Evolutionary conservation across 805 yeast genomes (phyloP).

Genomic region (Candida tallmaniae): DNA sequence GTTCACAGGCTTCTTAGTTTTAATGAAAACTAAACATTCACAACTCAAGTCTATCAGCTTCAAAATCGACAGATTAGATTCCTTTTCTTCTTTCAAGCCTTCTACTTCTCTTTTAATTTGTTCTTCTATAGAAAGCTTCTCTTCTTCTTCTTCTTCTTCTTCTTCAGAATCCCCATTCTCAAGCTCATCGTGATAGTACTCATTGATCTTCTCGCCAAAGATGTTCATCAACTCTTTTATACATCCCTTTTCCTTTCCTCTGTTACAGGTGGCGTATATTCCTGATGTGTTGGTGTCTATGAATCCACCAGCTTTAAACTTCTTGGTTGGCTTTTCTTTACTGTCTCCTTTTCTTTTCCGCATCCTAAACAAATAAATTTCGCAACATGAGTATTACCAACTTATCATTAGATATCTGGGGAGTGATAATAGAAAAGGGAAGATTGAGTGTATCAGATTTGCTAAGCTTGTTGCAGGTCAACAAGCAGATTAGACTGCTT

Average conservation of each 20-base stretch:
- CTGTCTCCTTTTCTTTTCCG: slow-evolving; percentile 25
- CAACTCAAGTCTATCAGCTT: slow-evolving; percentile 63
- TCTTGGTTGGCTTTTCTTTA: slow-evolving; percentile 22
- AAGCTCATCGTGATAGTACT: slow-evolving; percentile 24
- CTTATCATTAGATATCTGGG: slow-evolving; percentile 17
- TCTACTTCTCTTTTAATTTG: slow-evolving; percentile 67
- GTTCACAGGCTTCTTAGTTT: slow-evolving; percentile 71
- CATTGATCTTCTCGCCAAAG: slow-evolving; percentile 39
- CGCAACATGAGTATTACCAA: slow-evolving; percentile 4
- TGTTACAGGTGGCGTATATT: slow-evolving; percentile 81
- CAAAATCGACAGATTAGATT: slow-evolving; percentile 43
- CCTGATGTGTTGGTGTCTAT: slow-evolving; percentile 87
- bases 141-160: slow-evolving; percentile 32
- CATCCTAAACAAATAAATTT: slow-evolving; percentile 13
- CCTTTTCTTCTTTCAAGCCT: slow-evolving; percentile 46
- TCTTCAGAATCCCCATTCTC: slow-evolving; percentile 10
- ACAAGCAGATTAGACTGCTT: slow-evolving; percentile 2
- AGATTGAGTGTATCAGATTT: slow-evolving; percentile 10
- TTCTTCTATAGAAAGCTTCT: slow-evolving; percentile 65
- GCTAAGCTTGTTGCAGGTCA: slow-evolving; percentile 6
- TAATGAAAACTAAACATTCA: slow-evolving; percentile 82
- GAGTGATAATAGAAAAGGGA: slow-evolving; percentile 10
- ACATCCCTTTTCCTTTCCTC: slow-evolving; percentile 75
- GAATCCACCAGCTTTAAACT: slow-evolving; percentile 47
- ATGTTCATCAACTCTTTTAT: slow-evolving; percentile 65